Base-by-base conservation (phyloP, 306 rosid species). In the Sicyos edulis region DNA sequence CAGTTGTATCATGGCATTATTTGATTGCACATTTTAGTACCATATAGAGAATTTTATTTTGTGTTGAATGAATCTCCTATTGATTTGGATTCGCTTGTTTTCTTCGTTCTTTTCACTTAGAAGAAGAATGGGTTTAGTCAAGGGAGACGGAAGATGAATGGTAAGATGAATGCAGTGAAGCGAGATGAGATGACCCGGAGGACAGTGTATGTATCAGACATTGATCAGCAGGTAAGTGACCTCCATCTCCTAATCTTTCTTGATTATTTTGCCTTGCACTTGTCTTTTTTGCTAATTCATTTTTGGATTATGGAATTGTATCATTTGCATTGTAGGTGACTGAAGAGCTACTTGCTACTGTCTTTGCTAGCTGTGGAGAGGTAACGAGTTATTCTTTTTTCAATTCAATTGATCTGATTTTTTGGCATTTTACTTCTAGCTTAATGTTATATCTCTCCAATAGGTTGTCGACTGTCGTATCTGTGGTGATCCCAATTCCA, bases 381-480 rank as follows among this genome's bases (percentile, higher is more conserved):
- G 99, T 93, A 80, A 75, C 29, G n/a, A 7, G 21, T 40, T 66
- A 78, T 44, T 58, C 40, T 58, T 64, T 56, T 71, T 13, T 16
- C 2, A 8, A 34, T 52, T 19, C 74, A 75, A 29, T 29, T 69
- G 51, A 53, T 53, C 47, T 80, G 20, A 56, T 62, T 44, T 47
- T 60, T 20, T 78, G 75, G 76, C 79, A 75, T 26, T 12, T 81
- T 54, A 54, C 77, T 54, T 54, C 24, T 50, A 57, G 60, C 82
- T 19, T 19, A 20, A 17, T 69, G 15, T 70, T 6, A 58, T 44
- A 26, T 72, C 74, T 76, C 76, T 75, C 70, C 73, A 21, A 4
- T 54, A 93, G 99, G 97, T 93, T 78, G 95, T 91, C 74, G 99
- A 93, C 78, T 93, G 99, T 81, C 99, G 99, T 50, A 92, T 93